phyloP scores from a whole-genome alignment of 495 filamentous ascomycete genomes.

The Tuber indicum region DNA sequence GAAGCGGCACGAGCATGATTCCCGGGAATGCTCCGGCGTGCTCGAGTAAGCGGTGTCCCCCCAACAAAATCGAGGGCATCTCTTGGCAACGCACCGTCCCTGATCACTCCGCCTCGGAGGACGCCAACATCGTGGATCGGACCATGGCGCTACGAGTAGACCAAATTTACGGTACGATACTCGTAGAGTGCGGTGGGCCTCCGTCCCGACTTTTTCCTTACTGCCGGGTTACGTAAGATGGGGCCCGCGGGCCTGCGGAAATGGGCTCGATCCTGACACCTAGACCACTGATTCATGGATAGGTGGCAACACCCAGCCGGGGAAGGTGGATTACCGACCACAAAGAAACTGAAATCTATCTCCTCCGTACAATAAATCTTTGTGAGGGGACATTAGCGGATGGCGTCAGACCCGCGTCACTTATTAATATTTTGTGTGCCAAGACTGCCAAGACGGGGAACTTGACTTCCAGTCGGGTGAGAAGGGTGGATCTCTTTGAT shows the following conservation, averaged over 20 bases:
- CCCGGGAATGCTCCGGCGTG: not conserved
- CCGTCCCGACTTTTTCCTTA: not conserved
- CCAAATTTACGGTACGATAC: not conserved
- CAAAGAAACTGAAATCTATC: not conserved
- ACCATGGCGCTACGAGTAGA: not conserved
- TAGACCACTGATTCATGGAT: not conserved
- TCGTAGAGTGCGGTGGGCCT: not conserved
- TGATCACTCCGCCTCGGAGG: not conserved
- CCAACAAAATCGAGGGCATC: not conserved
- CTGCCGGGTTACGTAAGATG: not conserved
- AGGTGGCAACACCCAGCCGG: not conserved
- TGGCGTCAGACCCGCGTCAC: conserved; percentile 1
- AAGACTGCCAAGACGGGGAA: not conserved
- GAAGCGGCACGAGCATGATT: not conserved
- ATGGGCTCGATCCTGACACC: not conserved
- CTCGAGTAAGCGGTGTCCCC: too few species aligned
- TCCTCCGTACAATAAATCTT: too few species aligned
- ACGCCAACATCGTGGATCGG: not conserved
- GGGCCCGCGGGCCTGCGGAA: not conserved
- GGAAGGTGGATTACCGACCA: not conserved
- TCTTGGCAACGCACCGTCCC: not conserved
- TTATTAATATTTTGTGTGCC: not conserved
- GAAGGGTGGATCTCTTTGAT: not conserved
- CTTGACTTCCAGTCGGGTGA: not conserved
- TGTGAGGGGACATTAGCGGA: not conserved